Evolutionary conservation across 495 filamentous ascomycete genomes (phyloP).

Genomic region (Tuber indicum): DNA sequence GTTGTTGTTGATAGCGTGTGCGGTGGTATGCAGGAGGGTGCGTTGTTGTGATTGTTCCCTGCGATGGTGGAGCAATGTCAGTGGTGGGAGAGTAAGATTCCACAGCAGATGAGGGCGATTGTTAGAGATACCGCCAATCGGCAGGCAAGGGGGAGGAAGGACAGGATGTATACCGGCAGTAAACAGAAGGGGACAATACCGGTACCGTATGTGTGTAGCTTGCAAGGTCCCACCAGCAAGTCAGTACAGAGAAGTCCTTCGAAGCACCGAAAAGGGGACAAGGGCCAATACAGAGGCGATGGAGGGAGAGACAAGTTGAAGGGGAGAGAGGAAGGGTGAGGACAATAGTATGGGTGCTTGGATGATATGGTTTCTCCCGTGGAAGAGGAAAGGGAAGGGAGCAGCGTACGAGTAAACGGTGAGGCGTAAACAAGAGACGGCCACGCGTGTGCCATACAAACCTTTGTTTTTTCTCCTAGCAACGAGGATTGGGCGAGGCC

Average conservation of each 20-base stretch:
- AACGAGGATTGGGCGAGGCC: neutral
- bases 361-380: neutral
- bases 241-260: neutral
- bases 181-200: neutral
- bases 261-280: neutral
- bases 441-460: constrained; percentile 2
- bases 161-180: neutral
- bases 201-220: neutral
- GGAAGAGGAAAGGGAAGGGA: neutral
- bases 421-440: neutral
- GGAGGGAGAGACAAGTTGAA: neutral
- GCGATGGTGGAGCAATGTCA: neutral
- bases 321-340: neutral
- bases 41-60: neutral
- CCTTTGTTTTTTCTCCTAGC: neutral
- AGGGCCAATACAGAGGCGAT: neutral
- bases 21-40: constrained; percentile 4
- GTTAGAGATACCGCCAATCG: neutral
- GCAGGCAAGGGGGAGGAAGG: neutral
- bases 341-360: neutral
- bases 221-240: neutral
- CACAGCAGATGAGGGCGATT: neutral
- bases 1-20: neutral
- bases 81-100: neutral
- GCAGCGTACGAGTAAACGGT: constrained; percentile 1